Evolutionary conservation across 768 basidiomycete species (phyloP).

Genomic region (Saitozyma sp.): DNA sequence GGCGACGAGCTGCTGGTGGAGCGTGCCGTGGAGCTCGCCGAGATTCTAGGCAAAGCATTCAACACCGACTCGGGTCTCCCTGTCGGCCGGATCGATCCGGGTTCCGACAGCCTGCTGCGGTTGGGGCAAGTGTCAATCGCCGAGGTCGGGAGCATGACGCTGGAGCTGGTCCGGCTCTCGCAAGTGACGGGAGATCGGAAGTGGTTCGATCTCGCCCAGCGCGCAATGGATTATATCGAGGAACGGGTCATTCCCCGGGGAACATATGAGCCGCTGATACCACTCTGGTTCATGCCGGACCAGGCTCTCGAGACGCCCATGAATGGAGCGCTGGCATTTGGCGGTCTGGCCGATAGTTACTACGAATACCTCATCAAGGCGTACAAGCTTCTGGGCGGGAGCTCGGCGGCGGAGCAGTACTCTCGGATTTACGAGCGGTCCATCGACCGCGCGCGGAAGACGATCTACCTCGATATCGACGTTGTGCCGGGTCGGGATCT

Average conservation of each 20-base stretch:
- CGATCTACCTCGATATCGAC: slow-evolving; percentile 48
- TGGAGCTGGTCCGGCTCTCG: slow-evolving; percentile 54
- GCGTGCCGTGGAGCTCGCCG: slow-evolving; percentile 54
- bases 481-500: slow-evolving; percentile 42
- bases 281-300: slow-evolving; percentile 45
- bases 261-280: slow-evolving; percentile 41
- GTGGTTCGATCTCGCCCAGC: slow-evolving; percentile 53
- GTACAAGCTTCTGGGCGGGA: slow-evolving; percentile 50
- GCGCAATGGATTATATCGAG: slow-evolving; percentile 52
- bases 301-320: slow-evolving; percentile 13
- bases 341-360: slow-evolving; percentile 52
- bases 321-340: slow-evolving; percentile 50
- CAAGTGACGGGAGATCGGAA: slow-evolving; percentile 52
- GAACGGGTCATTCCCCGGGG: slow-evolving; percentile 36
- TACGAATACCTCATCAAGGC: slow-evolving; percentile 57
- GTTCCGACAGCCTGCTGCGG: slow-evolving; percentile 22
- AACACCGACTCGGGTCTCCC: slow-evolving; percentile 52
- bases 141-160: slow-evolving; percentile 53
- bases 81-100: slow-evolving; percentile 48
- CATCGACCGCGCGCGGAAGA: slow-evolving; percentile 47
- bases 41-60: slow-evolving; percentile 52
- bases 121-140: slow-evolving; percentile 41
- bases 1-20: slow-evolving; percentile 54
- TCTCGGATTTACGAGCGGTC: slow-evolving; percentile 50
- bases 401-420: slow-evolving; percentile 45